Base-by-base conservation (phyloP, 257 asterid species). In the Parsonsia alboflavescens region DNA sequence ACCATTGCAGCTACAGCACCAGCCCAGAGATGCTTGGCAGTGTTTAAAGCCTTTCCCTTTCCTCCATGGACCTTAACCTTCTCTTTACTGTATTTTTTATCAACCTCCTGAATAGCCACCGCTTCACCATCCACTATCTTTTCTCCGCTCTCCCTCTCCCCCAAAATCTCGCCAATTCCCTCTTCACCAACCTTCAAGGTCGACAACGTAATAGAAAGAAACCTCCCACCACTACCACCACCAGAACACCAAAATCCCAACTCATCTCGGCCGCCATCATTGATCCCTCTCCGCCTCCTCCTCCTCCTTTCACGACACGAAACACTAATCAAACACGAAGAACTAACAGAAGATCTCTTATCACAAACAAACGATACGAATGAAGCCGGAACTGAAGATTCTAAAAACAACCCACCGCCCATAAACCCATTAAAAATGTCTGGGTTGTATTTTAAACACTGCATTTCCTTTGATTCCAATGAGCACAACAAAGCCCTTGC, bases 1-100 rank as follows among this genome's bases (percentile, higher is more conserved):
- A 94, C 89, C 92, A 88, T 89, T 68, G 98, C 98, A 73, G 99
- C 93, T 76, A 90, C 96, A 56, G 98, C 99, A 42, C 99, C 99
- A 66, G 97, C 90, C 97, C 98, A 94, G 4, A 94, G 97, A 89
- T 94, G 99, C 82, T 87, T 94, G 68, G 93, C 89, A 44, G 93
- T 85, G 78, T 94, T 94, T 61, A 90, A 78, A 75, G 97, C 88
- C 46, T 92, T 89, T 15, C 85, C 84, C 21, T 80, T 80, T 54
- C 82, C 77, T n/a, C 88, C 78, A 15, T 72, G 74, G 30, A 73
- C 39, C 77, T 75, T 76, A 53, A 16, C 64, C 39, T 79, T 80
- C 41, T 78, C 83, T 59, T 11, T 78, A 24, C 45, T 64, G 73
- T 79, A 72, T 59, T 72, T 84, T 68, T 74, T 83, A 68, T 75